Evolutionary conservation across 345 rosid species (phyloP), one percentile per base, ranked within the genome.

Genomic region (Populus nigra): DNA sequence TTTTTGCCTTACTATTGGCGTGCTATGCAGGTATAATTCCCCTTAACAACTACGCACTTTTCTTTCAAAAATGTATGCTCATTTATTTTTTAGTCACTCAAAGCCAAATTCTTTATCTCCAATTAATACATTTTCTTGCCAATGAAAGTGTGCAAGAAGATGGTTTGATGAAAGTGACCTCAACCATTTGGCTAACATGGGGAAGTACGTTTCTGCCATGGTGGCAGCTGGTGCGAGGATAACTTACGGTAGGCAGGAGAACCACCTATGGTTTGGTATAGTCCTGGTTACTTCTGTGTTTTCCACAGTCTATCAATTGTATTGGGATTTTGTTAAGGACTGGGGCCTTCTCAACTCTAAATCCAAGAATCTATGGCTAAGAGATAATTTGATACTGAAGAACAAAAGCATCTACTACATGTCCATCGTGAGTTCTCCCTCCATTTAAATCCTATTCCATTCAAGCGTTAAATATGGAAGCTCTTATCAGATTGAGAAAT

Each of bases 181-280:
- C 61, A 84, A 83, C 79, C 93, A 96, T 70, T 78, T 94, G 84
- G 92, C 91, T 4, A 96, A 96, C 89, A 91, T 94, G 97, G 99
- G 99, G 57, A 96, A 96, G 73, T 96, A 96, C 77, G 92, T 92
- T 12, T 96, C 98, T 3, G 99, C 98, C 13, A 93, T 96, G 99
- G 88, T 89, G 73, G 99, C 97, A 0, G 99, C 98, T 1, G 97
- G 97, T 67, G 97, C 87, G 6, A 92, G 98, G 75, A 36, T 96
- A 78, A 92, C 94, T 57, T 96, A 91, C 73, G 86, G 89, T 8
- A 86, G 85, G 78, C 86, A 90, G 68, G 82, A 77, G 71, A 81
- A 73, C 69, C 29, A 65, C 4, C 61, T 85, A 11, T 96, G 97
- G 97, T 75, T 96, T 63, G 68, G 78, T 25, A 39, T 88, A 25